Base-by-base conservation (phyloP, 805 yeast genomes). In the Barnettozyma vustinii region DNA sequence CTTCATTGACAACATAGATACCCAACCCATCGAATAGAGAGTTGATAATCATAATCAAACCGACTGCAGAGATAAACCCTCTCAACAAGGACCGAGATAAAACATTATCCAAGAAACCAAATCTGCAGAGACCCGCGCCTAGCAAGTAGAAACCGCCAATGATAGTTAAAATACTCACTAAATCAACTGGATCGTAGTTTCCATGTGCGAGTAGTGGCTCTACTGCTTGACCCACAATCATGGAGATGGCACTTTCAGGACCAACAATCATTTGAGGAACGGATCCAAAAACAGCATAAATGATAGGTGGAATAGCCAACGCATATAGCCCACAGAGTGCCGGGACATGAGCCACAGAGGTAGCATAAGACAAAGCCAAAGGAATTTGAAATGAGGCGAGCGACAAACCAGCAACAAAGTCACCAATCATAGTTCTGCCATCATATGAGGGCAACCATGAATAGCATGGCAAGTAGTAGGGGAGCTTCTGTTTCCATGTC, bases 381-480 rank as follows among this genome's bases (percentile, higher is more conserved):
- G 99, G 98, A 44, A 92, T 80, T 63, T 91, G 97, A 66, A 90
- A 92, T 5, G 94, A 84, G 0, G 96, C 97, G 33, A 91, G 65
- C 0, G 97, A 83, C 5, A 89, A 59, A 0, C 99, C 98, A 2
- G 97, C 96, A 16, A 84, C 66, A 9, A 87, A 59, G 60, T 92
- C 99, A 19, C 80, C 75, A 2, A 77, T 21, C 40, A 83, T 58
- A 43, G 65, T 66, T 1, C 57, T 46, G 15, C 49, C 13, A 1
- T 58, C 58, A 53, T 86, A 86, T 8, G 73, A 58, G 5, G 78
- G 76, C n/a, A 83, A 52, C 94, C 94, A 86, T 0, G 82, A 72
- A 41, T 76, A 72, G 49, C 81, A 78, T 0, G 92, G 92, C 2
- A 85, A 62, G 56, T 84, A 84, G 60, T 84, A 84, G 0, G 83